Conservation (phyloP, 1,284 basidiomycete genomes). For the Ceratobasidium sp. region DNA sequence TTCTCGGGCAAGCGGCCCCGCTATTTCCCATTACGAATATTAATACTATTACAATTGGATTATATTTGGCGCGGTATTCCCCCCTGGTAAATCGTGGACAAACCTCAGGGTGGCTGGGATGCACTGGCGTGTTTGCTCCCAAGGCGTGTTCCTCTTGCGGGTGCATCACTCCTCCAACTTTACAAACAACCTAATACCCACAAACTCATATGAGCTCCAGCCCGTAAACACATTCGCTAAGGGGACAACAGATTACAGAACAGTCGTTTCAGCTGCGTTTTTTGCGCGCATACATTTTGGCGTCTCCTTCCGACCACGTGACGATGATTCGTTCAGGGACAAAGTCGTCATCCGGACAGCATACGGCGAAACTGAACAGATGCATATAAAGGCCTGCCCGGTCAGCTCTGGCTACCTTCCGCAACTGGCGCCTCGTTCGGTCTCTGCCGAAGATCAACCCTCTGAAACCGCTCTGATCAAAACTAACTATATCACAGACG, state of each 20-base stretch:
- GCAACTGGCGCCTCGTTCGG: not conserved
- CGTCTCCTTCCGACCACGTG: not conserved
- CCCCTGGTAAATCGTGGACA: constrained; percentile 39
- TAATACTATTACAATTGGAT: no score
- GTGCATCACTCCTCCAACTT: no score
- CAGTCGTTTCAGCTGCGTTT: not conserved
- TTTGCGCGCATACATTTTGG: constrained; percentile 5
- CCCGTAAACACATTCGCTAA: no score
- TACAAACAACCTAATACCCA: no score
- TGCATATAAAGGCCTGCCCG: not conserved
- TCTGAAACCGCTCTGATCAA: not conserved
- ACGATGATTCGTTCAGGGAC: not conserved
- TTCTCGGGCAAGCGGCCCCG: no score
- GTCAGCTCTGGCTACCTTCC: not conserved
- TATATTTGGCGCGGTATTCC: constrained; percentile 6
- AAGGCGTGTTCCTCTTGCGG: constrained; percentile 37
- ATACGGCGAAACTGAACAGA: not conserved
- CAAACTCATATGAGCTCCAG: not conserved
- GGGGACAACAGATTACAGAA: not conserved
- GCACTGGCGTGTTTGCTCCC: constrained; percentile 54
- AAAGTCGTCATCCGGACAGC: constrained; percentile 22
- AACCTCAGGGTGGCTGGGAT: constrained; percentile 57
- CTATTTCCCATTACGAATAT: no score
- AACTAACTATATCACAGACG: not conserved
- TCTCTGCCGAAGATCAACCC: not conserved